Evolutionary conservation across 1,139 yeast species (phyloP).

Genomic region (Pneumocystis canis): DNA sequence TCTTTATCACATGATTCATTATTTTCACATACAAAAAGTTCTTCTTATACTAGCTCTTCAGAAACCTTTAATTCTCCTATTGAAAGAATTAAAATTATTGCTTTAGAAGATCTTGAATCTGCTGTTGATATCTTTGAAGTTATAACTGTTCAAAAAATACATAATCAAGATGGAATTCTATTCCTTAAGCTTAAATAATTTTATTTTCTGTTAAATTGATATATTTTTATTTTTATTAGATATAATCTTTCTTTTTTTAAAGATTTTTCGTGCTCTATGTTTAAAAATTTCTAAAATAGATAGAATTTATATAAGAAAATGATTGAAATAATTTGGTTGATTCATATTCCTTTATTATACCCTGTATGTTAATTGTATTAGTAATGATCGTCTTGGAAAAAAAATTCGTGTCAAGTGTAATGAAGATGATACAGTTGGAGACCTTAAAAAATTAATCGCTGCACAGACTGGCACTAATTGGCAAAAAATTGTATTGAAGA

Average conservation of each 20-base stretch:
- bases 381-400: constrained; percentile 52
- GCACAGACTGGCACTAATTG: constrained; percentile 66
- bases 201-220: background rate
- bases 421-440: constrained; percentile 78
- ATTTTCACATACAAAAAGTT: background rate
- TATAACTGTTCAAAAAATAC: background rate
- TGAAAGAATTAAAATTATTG: background rate
- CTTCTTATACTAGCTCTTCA: background rate
- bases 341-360: background rate
- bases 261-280: background rate
- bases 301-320: constrained; percentile 14
- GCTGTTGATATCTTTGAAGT: background rate
- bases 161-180: background rate
- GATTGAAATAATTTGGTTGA: constrained; percentile 29
- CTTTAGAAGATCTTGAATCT: background rate
- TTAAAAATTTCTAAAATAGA: background rate
- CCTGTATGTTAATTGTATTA: background rate
- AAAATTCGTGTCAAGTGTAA: constrained; percentile 51
- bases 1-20: background rate
- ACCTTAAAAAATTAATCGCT: constrained; percentile 70
- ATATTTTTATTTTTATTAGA: background rate
- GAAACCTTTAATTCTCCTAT: background rate
- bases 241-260: background rate
- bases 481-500: constrained; percentile 43
- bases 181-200: background rate